A percentile compares a stretch with the other conserved stretches of the same genome.
phyloP scores from a whole-genome alignment of 192 early-diverging fungal genomes.

The Helicostylum pulchrum region DNA sequence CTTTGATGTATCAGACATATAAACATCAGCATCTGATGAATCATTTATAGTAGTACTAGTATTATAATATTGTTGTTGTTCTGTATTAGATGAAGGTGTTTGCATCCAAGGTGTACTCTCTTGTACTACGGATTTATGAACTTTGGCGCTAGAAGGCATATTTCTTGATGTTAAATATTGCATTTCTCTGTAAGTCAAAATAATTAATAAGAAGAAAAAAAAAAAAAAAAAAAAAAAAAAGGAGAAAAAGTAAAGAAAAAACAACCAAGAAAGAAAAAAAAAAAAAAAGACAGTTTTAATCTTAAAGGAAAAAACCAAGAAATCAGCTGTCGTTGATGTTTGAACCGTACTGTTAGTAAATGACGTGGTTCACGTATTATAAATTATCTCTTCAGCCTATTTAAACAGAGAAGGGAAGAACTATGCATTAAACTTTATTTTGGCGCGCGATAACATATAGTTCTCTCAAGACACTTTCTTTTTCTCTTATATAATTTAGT shows the following conservation, averaged over 20 bases:
- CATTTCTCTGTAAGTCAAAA: background rate
- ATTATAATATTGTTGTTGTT: constrained; percentile 3
- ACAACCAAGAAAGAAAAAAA: background rate
- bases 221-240: background rate
- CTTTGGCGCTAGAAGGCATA: constrained; percentile 3
- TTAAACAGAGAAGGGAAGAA: background rate
- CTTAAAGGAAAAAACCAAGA: background rate
- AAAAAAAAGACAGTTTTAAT: constrained; percentile 5
- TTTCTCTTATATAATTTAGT: no score
- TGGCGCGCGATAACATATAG: constrained; percentile 6
- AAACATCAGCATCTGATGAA: constrained; percentile 1
- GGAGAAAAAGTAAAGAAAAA: background rate
- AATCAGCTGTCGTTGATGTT: constrained; percentile 12
- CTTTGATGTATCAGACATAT: constrained; percentile 14
- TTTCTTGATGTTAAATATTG: constrained; percentile 1
- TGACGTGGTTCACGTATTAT: constrained; percentile 4
- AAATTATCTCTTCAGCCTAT: background rate
- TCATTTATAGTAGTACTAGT: background rate
- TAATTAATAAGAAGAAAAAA: background rate
- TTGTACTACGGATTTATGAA: constrained; percentile 1
- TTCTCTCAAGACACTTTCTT: background rate
- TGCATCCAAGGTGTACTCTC: constrained; percentile 9
- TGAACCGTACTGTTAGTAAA: constrained; percentile 14
- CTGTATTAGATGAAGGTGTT: background rate
- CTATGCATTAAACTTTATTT: constrained; percentile 19